Conservation (phyloP, 2,329 filamentous ascomycete species). For the Chaetomium sp. region DNA sequence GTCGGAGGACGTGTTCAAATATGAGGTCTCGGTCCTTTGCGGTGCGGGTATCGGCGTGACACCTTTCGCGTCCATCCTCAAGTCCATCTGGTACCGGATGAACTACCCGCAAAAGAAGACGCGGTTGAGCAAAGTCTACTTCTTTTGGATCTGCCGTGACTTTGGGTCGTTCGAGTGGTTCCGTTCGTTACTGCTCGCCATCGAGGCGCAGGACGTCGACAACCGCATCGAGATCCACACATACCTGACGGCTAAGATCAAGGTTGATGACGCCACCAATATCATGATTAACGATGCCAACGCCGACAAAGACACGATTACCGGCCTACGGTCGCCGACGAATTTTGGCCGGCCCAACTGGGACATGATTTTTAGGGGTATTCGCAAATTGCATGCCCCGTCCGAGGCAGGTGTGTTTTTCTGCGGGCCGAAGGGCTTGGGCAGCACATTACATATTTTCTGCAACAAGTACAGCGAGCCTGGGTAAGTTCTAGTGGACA, state of each 20-base stretch:
- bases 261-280: conserved; percentile 77
- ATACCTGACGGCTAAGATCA: conserved; percentile 81
- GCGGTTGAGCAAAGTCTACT: conserved; percentile 77
- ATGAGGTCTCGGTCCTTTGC: conserved; percentile 71
- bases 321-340: conserved; percentile 71
- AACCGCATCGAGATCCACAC: conserved; percentile 85
- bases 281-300: conserved; percentile 91
- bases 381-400: conserved; percentile 69
- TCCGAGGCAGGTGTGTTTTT: conserved; percentile 76
- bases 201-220: conserved; percentile 78
- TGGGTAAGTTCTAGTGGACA: conserved; percentile 47
- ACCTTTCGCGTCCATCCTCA: conserved; percentile 80
- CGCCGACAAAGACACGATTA: conserved; percentile 77
- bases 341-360: conserved; percentile 85
- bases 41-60: conserved; percentile 80
- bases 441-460: conserved; percentile 70
- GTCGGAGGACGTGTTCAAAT: conserved; percentile 86
- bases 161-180: conserved; percentile 90
- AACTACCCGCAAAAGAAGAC: conserved; percentile 79
- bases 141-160: conserved; percentile 88
- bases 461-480: conserved; percentile 86
- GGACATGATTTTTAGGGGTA: conserved; percentile 83
- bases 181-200: conserved; percentile 72
- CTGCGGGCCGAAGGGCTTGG: conserved; percentile 75
- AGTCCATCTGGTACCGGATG: conserved; percentile 91